phyloP scores from a whole-genome alignment of 495 filamentous ascomycete genomes.

The Geopyxis carbonaria region DNA sequence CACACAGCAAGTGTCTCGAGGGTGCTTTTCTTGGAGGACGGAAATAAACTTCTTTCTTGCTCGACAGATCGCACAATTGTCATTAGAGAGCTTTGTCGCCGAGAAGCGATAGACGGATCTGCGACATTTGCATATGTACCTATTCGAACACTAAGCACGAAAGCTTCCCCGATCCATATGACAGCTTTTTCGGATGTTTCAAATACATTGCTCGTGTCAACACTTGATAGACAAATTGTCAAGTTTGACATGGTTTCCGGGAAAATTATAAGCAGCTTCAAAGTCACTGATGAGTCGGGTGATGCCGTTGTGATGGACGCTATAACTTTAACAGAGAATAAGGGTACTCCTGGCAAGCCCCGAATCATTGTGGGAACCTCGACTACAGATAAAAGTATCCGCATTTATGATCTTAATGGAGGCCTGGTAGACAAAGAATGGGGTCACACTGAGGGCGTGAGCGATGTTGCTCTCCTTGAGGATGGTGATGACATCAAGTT shows the following conservation, averaged over 20 bases:
- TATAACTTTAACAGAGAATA: slow-evolving; percentile 41
- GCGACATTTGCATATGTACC: slow-evolving; percentile 49
- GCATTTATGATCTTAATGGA: slow-evolving; percentile 68
- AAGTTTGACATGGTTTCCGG: slow-evolving; percentile 60
- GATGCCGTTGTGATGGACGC: slow-evolving; percentile 73
- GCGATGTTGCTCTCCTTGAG: slow-evolving; percentile 59
- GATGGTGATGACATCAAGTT: slow-evolving; percentile 31
- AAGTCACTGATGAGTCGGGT: slow-evolving; percentile 57
- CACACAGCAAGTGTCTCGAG: slow-evolving; percentile 54
- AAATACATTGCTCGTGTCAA: slow-evolving; percentile 51
- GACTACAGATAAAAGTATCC: slow-evolving; percentile 83
- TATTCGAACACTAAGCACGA: slow-evolving; percentile 56
- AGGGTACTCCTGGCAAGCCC: slow-evolving; percentile 23
- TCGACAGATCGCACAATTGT: slow-evolving; percentile 78
- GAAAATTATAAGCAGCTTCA: slow-evolving; percentile 54
- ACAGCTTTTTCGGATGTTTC: slow-evolving; percentile 42
- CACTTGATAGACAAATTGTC: slow-evolving; percentile 63
- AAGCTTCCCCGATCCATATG: slow-evolving; percentile 77
- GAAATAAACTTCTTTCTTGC: slow-evolving; percentile 60
- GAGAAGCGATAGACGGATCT: slow-evolving; percentile 35
- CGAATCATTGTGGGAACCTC: slow-evolving; percentile 65
- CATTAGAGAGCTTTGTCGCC: slow-evolving; percentile 45
- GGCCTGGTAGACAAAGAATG: slow-evolving; percentile 69
- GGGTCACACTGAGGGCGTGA: slow-evolving; percentile 85
- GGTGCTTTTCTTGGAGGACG: slow-evolving; percentile 44